Conservation (phyloP, 768 basidiomycete species). For the Russula griseocarnosa region DNA sequence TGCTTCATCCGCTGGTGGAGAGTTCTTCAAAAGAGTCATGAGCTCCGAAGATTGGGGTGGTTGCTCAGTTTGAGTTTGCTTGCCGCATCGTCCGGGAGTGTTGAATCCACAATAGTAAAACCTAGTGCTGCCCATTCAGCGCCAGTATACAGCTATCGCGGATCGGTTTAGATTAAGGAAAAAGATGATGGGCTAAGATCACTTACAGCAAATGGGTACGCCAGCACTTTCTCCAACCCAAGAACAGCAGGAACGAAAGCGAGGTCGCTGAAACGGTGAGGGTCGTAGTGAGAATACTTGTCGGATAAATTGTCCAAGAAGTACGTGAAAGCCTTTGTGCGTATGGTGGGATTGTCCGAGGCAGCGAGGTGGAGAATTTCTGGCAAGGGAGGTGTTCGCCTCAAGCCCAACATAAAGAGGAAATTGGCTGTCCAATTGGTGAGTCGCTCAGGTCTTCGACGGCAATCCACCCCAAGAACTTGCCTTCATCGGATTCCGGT, state of each 20-base stretch:
- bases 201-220: slow-evolving; percentile 60
- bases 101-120: slow-evolving; percentile 58
- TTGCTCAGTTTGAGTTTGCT: slow-evolving; percentile 63
- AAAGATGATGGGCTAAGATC: not conserved
- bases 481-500: slow-evolving; percentile 81
- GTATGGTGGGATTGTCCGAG: slow-evolving; percentile 46
- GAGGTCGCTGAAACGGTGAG: too few species aligned
- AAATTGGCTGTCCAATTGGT: slow-evolving; percentile 59
- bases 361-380: slow-evolving; percentile 68
- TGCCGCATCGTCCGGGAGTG: too few species aligned
- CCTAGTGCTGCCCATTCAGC: slow-evolving; percentile 64
- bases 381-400: slow-evolving; percentile 62
- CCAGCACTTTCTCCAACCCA: slow-evolving; percentile 49
- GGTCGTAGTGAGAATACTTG: too few species aligned
- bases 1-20: slow-evolving; percentile 50
- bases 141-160: slow-evolving; percentile 61
- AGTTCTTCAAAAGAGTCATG: slow-evolving; percentile 52
- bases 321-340: slow-evolving; percentile 36
- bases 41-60: slow-evolving; percentile 59
- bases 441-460: not conserved
- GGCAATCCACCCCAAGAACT: slow-evolving; percentile 6
- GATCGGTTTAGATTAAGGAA: not conserved
- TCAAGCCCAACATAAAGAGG: slow-evolving; percentile 66
- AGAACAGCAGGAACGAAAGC: slow-evolving; percentile 38
- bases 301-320: too few species aligned